Percentiles rank a stretch among this genome's conserved stretches.
These are phyloP conservation scores for Stromatinia cepivora DNA, from an alignment of 2,329 filamentous ascomycete genomes.

Conservation along the genomic window DNA sequence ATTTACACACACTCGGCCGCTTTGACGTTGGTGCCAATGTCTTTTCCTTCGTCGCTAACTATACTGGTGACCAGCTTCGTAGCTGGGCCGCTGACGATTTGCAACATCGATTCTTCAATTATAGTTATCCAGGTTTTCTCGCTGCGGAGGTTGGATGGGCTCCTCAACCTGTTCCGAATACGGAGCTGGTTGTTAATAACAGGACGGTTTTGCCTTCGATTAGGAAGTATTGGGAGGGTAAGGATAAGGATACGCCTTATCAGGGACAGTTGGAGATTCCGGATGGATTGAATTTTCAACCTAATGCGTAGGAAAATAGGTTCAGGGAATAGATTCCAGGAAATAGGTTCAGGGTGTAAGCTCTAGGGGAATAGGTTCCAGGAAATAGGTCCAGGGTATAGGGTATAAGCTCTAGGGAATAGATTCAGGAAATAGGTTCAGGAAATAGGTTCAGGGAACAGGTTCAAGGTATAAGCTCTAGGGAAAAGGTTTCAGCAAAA, in stretches of 20 bases:
- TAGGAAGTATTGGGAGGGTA: slow-evolving; percentile 35
- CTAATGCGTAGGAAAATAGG: slow-evolving; percentile 7
- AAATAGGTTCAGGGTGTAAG: too few species aligned
- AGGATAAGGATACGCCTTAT: slow-evolving; percentile 38
- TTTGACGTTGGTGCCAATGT: slow-evolving; percentile 74
- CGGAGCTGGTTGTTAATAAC: slow-evolving; percentile 33
- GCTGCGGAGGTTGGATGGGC: slow-evolving; percentile 33
- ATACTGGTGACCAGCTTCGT: slow-evolving; percentile 55
- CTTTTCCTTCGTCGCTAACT: slow-evolving; percentile 59
- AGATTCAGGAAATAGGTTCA: too few species aligned
- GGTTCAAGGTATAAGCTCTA: too few species aligned
- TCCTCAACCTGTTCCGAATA: slow-evolving; percentile 43
- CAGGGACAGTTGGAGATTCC: slow-evolving; percentile 38
- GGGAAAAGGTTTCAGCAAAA: too few species aligned
- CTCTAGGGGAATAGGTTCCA: background rate
- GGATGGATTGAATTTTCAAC: slow-evolving; percentile 30
- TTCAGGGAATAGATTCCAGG: background rate
- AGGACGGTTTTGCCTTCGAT: slow-evolving; percentile 39
- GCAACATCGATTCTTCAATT: slow-evolving; percentile 46
- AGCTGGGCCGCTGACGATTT: slow-evolving; percentile 39
- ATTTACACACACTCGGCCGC: slow-evolving; percentile 66
- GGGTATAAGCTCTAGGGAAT: too few species aligned
- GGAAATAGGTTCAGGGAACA: too few species aligned
- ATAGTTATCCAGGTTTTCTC: slow-evolving; percentile 48
- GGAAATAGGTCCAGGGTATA: too few species aligned